Evolutionary conservation across 202 grass and related monocot genomes (phyloP), one percentile per base, ranked within the genome.

Genomic region (Bolboschoenoplectus hybrid): DNA sequence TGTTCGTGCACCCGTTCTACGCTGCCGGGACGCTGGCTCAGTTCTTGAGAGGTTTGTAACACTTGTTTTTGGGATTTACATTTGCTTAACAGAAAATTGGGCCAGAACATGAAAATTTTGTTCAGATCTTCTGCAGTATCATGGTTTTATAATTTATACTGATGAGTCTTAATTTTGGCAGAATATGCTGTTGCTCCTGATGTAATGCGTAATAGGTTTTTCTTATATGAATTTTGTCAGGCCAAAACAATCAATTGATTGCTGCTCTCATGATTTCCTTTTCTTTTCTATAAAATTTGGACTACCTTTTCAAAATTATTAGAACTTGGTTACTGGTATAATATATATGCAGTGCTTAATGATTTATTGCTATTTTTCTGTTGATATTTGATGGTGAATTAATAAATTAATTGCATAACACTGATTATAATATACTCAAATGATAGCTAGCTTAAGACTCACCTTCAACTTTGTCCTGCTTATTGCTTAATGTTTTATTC

Each of bases 1-100:
- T 91, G 74, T 88, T 91, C 49, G 86, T 91, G 3, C 87, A 91
- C 44, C 89, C 89, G 14, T 91, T 88, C 86, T 91, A 86, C 3
- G 83, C 89, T 35, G 86, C 86, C 1, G 89, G 89, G 20, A 84
- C 86, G 7, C 72, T 91, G 9, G 61, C 84, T 8, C 89, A 71
- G 68, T 88, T 91, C 84, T 63, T 91, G 41, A 83, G 87, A 86
- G 87, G 86, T 88, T 62, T 76, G 84, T 78, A 35, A 16, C 49
- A 2, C 67, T 56, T 61, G 16, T 2, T 77, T 38, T 85, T 67
- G 51, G n/a, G 16, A 40, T 11, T 51, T 78, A 9, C 44, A 35
- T 36, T 46, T 14, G 16, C 11, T 86, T 32, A 6, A 16, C 9
- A 49, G 9, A 40, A 34, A 40, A n/a, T 34, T 49, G 12, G 3